These are phyloP conservation scores for Akanthomyces lecanii DNA, from an alignment of 2,329 filamentous ascomycete species.

Conservation along the genomic window DNA sequence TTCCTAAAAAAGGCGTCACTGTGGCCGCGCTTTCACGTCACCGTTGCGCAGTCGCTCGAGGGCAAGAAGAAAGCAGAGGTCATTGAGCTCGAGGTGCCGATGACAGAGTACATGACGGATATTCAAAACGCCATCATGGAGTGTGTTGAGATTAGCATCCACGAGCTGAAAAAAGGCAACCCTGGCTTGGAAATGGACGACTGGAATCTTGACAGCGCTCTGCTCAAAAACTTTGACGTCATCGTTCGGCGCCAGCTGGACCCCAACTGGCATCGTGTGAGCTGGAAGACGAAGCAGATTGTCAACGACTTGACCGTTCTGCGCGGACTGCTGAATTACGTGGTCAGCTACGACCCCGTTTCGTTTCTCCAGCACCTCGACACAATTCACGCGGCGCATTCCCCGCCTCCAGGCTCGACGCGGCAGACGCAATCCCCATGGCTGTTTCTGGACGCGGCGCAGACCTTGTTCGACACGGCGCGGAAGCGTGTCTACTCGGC, in stretches of 20 bases:
- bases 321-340: slow-evolving; percentile 72
- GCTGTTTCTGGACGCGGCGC: slow-evolving; percentile 91
- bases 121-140: slow-evolving; percentile 95
- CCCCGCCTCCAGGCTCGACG: slow-evolving; percentile 81
- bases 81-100: slow-evolving; percentile 91
- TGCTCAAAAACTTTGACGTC: slow-evolving; percentile 88
- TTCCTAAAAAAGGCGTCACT: slow-evolving; percentile 85
- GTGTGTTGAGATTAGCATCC: slow-evolving; percentile 91
- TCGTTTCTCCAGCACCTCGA: slow-evolving; percentile 91
- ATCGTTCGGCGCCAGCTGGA: slow-evolving; percentile 86
- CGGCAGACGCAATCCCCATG: slow-evolving; percentile 89
- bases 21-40: slow-evolving; percentile 90
- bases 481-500: slow-evolving; percentile 82
- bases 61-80: slow-evolving; percentile 93
- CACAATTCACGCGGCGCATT: slow-evolving; percentile 86
- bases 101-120: slow-evolving; percentile 89
- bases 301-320: slow-evolving; percentile 84
- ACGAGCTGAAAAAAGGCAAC: slow-evolving; percentile 89
- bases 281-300: slow-evolving; percentile 91
- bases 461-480: slow-evolving; percentile 88
- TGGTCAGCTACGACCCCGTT: slow-evolving; percentile 84
- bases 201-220: slow-evolving; percentile 90
- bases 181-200: slow-evolving; percentile 90
- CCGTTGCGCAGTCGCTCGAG: slow-evolving; percentile 84
- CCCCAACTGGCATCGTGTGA: slow-evolving; percentile 95